phyloP scores from a whole-genome alignment of 1,284 basidiomycete genomes.

The Apiotrichum siamense region DNA sequence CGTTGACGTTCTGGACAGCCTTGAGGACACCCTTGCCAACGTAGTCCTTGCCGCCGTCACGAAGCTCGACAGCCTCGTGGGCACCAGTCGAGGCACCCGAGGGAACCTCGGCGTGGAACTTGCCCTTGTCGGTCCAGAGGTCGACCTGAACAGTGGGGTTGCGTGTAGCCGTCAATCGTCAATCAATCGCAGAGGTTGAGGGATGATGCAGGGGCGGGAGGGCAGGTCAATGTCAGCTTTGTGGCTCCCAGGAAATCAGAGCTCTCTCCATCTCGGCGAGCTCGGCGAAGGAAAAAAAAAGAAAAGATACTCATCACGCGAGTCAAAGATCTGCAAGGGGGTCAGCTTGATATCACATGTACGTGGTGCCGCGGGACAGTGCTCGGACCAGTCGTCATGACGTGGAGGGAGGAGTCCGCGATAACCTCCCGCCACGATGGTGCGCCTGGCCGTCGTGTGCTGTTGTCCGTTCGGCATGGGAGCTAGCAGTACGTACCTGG shows the following conservation, averaged over 20 bases:
- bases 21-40: constrained; percentile 96
- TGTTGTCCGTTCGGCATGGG: too few species aligned
- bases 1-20: constrained; percentile 94
- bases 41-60: constrained; percentile 93
- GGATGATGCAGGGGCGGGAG: background rate
- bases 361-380: background rate
- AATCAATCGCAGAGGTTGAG: background rate
- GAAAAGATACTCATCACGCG: constrained; percentile 59
- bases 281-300: background rate
- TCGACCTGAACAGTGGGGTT: constrained; percentile 97
- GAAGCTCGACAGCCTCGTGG: constrained; percentile 97
- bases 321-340: constrained; percentile 81
- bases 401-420: background rate
- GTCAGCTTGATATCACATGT: constrained; percentile 1
- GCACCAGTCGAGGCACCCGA: constrained; percentile 98
- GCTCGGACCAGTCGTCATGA: background rate
- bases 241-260: background rate
- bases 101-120: constrained; percentile 89
- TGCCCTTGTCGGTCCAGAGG: constrained; percentile 77
- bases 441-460: too few species aligned
- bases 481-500: constrained; percentile 54
- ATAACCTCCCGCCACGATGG: background rate
- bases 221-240: constrained; percentile 23
- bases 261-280: background rate
- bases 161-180: constrained; percentile 32